Conservation (phyloP, 140 eudicot species). For the Bidens hawaiensis region DNA sequence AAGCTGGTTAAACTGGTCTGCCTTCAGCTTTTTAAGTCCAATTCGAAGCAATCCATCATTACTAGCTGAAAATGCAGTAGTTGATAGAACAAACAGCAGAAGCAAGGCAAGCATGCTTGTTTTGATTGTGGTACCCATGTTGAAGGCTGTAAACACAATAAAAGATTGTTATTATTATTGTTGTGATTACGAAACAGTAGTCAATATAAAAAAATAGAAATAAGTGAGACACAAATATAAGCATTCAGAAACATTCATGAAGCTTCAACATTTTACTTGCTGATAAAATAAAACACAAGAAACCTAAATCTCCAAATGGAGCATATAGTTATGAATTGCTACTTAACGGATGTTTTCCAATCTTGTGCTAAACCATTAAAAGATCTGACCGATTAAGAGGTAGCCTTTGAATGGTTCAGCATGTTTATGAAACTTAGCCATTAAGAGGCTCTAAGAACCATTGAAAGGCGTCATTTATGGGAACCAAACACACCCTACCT, state of each 20-base stretch:
- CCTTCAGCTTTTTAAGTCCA: constrained; percentile 46
- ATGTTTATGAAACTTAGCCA: too few species aligned
- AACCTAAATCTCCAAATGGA: constrained; percentile 10
- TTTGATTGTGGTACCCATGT: constrained; percentile 40
- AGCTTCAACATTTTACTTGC: not conserved
- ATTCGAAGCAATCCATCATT: constrained; percentile 42
- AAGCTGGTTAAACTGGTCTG: constrained; percentile 32
- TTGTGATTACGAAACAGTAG: not conserved
- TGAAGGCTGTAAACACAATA: constrained; percentile 16
- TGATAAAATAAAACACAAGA: too few species aligned
- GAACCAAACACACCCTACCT: too few species aligned
- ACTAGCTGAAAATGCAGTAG: constrained; percentile 29
- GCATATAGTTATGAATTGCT: not conserved
- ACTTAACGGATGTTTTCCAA: too few species aligned
- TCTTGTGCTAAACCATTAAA: too few species aligned
- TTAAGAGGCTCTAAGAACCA: too few species aligned
- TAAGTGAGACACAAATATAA: not conserved
- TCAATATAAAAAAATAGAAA: not conserved
- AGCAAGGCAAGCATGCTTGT: constrained; percentile 25
- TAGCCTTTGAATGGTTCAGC: too few species aligned
- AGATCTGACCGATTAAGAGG: too few species aligned
- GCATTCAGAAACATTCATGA: not conserved
- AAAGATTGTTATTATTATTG: not conserved
- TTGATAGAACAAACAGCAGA: constrained; percentile 35
- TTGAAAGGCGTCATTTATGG: too few species aligned